phyloP scores from a whole-genome alignment of 495 filamentous ascomycete genomes.

The Podospora pseudoanserina region DNA sequence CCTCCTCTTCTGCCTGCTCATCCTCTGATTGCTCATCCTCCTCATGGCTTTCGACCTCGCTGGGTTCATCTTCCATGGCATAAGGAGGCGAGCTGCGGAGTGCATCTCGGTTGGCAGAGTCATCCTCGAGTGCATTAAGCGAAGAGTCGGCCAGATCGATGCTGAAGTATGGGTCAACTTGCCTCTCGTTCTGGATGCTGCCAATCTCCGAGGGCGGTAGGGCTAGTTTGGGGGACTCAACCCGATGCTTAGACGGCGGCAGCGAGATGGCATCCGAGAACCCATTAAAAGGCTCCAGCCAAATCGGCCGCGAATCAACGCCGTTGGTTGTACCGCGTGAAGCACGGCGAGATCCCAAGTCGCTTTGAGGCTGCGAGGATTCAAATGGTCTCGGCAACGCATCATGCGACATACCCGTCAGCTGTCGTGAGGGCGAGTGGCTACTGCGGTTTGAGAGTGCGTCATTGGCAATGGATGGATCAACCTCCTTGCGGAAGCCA shows the following conservation, averaged over 20 bases:
- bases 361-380: slow-evolving; percentile 1
- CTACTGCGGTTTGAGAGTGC: slow-evolving; percentile 22
- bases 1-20: background rate
- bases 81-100: background rate
- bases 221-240: slow-evolving; percentile 19
- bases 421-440: slow-evolving; percentile 27
- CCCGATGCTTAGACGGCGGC: slow-evolving; percentile 4
- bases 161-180: slow-evolving; percentile 35
- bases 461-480: slow-evolving; percentile 19
- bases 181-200: slow-evolving; percentile 39
- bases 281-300: slow-evolving; percentile 29
- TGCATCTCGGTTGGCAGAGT: background rate
- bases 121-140: slow-evolving; percentile 14
- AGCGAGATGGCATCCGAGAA: slow-evolving; percentile 25
- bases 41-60: background rate
- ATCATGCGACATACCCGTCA: slow-evolving; percentile 24
- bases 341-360: background rate
- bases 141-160: slow-evolving; percentile 29
- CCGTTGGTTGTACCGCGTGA: slow-evolving; percentile 12
- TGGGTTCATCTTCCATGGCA: background rate
- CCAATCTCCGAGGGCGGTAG: slow-evolving; percentile 29
- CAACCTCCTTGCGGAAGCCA: slow-evolving; percentile 24
- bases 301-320: slow-evolving; percentile 27
- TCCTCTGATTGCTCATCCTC: background rate
- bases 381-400: slow-evolving; percentile 2